phyloP scores from a whole-genome alignment of 225 moss, liverwort and hornwort genomes.

The Sphagnum contortum region DNA sequence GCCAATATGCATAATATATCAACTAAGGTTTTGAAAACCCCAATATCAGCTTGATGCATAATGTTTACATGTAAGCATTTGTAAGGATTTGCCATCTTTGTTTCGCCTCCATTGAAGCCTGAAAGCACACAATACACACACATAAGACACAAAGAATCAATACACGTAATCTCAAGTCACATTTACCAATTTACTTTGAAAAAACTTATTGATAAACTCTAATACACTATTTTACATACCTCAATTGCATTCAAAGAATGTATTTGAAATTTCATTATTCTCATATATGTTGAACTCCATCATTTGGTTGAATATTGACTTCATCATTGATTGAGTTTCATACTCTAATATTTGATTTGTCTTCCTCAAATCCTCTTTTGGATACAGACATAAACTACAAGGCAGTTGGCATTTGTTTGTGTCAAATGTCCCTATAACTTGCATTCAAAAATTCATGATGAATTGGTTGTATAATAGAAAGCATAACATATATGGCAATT shows the following conservation, averaged over 20 bases:
- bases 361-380: neutral
- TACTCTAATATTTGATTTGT: neutral
- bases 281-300: too few species aligned
- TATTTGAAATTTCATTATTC: neutral
- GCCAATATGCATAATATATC: neutral
- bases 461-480: too few species aligned
- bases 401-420: slow-evolving; percentile 6
- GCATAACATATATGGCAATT: too few species aligned
- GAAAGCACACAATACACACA: neutral
- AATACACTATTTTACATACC: slow-evolving; percentile 1
- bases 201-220: too few species aligned
- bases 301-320: neutral
- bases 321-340: neutral
- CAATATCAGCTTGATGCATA: neutral
- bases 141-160: neutral
- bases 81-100: neutral
- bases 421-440: slow-evolving; percentile 5
- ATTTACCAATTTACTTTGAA: too few species aligned
- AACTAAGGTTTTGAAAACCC: slow-evolving; percentile 1
- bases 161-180: neutral
- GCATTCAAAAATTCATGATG: neutral
- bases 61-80: neutral
- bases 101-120: neutral
- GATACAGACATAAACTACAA: slow-evolving; percentile 3
- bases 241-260: slow-evolving; percentile 3